phyloP scores from a whole-genome alignment of 805 yeast species.

The Candida berthetii region DNA sequence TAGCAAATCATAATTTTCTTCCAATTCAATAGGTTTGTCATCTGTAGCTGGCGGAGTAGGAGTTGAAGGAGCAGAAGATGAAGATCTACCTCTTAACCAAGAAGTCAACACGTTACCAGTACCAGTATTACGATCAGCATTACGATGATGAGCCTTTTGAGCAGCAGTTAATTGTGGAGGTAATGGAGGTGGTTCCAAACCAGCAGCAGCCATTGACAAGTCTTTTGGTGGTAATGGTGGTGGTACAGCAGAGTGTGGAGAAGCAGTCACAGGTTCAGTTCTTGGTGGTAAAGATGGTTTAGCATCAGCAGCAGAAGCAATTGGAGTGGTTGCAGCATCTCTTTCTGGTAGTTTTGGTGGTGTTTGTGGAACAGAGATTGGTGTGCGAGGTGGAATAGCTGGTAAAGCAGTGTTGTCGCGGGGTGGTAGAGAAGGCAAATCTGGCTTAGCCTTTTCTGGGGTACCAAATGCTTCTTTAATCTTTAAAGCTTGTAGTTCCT shows the following conservation, averaged over 20 bases:
- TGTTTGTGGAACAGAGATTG: not conserved
- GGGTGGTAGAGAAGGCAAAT: not conserved
- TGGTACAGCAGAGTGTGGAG: not conserved
- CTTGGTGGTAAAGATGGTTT: conserved; percentile 31
- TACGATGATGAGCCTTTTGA: conserved; percentile 17
- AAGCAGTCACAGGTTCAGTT: conserved; percentile 10
- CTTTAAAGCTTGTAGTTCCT: not conserved
- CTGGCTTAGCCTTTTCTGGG: not conserved
- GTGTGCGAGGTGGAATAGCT: no score
- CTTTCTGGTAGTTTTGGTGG: conserved; percentile 4
- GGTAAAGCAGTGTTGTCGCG: not conserved
- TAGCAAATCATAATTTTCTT: conserved; percentile 51
- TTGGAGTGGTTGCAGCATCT: not conserved
- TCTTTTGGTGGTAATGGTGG: conserved; percentile 5
- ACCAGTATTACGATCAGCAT: no score
- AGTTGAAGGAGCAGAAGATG: conserved; percentile 5
- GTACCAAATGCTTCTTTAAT: not conserved
- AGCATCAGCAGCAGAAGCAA: conserved; percentile 2
- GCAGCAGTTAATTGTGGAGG: conserved; percentile 18
- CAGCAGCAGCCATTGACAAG: conserved; percentile 18
- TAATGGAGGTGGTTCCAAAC: conserved; percentile 19
- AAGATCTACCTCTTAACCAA: conserved; percentile 14
- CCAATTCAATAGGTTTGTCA: conserved; percentile 16
- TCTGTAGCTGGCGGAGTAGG: conserved; percentile 1
- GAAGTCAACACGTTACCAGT: conserved; percentile 12